Evolutionary conservation across 805 yeast genomes (phyloP), one percentile per base, ranked within the genome.

Genomic region (Dipodascopsis uninucleata): DNA sequence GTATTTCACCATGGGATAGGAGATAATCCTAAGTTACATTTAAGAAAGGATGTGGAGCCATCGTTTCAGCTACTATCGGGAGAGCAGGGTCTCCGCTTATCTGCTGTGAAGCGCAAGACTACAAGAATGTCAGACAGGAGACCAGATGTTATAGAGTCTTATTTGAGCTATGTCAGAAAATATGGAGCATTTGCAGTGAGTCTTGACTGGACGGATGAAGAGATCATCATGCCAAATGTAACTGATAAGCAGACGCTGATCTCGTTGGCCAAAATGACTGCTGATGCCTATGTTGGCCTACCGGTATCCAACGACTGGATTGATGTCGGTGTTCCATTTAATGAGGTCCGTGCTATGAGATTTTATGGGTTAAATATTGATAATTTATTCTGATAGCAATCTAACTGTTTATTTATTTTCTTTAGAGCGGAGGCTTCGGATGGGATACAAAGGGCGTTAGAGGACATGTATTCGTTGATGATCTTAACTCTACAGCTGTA

Each of bases 281-380:
- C 96, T 1, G 85, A 90, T 62, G 97, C 97, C 2, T 93, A 90
- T 61, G 96, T 88, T 3, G 74, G 76, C 35, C 67, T 77, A 28
- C 97, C 97, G 3, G 68, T 67, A 21, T 76, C 80, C 21, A 89
- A 87, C 38, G 95, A 87, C 61, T 93, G 98, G 98, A 68, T 83
- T 43, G 94, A 90, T 58, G 78, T 86, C 8, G 57, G 58, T 8
- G 24, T 28, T 31, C 53, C 55, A 16, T 58, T 43, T 48, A 53
- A 53, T 35, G 51, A 43, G 40, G 47, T 39, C 1, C 3, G 45
- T 5, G 2, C n/a, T 26, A n/a, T n/a, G n/a, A n/a, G n/a, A 21
- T 5, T 8, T 7, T 4, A 18, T 39, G 45, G 16, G 21, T 4
- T 6, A 4, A 14, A 4, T 5, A 10, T 16, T 17, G 24, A 28